phyloP scores from a whole-genome alignment of 306 rosid genomes.

The Quercus parvula region DNA sequence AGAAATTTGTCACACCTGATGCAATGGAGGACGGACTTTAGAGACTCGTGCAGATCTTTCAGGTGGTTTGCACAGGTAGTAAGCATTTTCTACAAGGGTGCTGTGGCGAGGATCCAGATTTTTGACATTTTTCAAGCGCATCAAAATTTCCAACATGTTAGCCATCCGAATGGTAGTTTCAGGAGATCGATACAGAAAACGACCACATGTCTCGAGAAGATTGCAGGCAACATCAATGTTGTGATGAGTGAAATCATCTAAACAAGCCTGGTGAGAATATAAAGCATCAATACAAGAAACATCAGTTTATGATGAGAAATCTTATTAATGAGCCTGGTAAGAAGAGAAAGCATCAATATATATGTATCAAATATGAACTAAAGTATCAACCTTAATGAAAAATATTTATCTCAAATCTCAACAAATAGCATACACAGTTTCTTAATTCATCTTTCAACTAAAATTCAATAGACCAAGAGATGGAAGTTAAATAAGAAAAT shows the following conservation, averaged over 20 bases:
- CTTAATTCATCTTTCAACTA: not conserved
- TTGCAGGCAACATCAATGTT: constrained; percentile 99
- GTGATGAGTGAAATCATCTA: constrained; percentile 97
- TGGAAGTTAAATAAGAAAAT: not conserved
- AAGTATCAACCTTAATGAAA: not conserved
- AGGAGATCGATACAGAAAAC: constrained; percentile 94
- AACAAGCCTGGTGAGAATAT: constrained; percentile 68
- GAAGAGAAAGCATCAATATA: not conserved
- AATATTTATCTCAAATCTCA: not conserved
- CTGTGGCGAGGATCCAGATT: constrained; percentile 99
- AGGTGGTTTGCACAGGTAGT: constrained; percentile 98
- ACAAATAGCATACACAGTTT: not conserved
- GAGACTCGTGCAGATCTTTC: constrained; percentile 94
- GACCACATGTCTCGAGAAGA: constrained; percentile 98
- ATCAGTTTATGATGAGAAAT: not conserved
- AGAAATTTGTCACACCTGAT: constrained; percentile 63
- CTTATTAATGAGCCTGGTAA: constrained; percentile 7
- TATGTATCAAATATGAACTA: not conserved
- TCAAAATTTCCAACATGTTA: constrained; percentile 96
- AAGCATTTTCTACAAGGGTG: constrained; percentile 97
- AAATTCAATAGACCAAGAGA: not conserved
- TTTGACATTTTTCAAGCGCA: constrained; percentile 98
- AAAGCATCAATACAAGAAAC: constrained; percentile 10
- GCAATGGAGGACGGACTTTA: constrained; percentile 96
- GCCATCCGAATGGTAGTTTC: constrained; percentile 94